phyloP scores from a whole-genome alignment of 352 stramenopile genomes.

The Phytopythium vexans region DNA sequence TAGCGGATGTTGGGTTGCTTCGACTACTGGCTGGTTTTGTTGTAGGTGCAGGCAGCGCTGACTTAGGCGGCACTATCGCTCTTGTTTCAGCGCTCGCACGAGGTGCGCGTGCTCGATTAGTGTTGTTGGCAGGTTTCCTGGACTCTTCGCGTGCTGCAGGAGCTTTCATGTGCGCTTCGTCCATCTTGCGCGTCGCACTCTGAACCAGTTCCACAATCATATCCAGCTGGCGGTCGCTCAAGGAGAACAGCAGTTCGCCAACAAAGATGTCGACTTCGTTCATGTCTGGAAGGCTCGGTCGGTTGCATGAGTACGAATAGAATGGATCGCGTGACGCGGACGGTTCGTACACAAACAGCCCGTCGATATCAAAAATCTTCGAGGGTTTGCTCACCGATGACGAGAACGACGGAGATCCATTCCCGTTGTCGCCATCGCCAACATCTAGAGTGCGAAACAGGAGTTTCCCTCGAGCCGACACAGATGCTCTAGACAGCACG shows the following conservation, averaged over 20 bases:
- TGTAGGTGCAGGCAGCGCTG: no score
- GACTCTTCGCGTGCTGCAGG: not conserved
- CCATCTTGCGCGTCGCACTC: constrained; percentile 29
- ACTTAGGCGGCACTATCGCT: no score
- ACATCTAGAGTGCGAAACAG: constrained; percentile 34
- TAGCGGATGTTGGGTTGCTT: constrained; percentile 2
- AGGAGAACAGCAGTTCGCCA: constrained; percentile 63
- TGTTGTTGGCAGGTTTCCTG: not conserved
- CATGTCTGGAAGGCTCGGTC: constrained; percentile 34
- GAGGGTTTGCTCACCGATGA: constrained; percentile 5
- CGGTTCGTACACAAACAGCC: constrained; percentile 32
- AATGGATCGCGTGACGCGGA: constrained; percentile 64
- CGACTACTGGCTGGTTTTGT: not conserved
- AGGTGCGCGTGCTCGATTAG: no score
- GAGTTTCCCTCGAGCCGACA: constrained; percentile 55
- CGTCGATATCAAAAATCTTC: constrained; percentile 32
- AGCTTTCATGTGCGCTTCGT: constrained; percentile 9
- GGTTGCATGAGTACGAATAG: constrained; percentile 60
- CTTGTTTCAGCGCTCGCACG: no score
- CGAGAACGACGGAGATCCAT: not conserved
- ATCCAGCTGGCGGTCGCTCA: constrained; percentile 77
- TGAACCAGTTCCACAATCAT: constrained; percentile 75
- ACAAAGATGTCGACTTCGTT: constrained; percentile 75
- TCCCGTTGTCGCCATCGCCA: constrained; percentile 2
- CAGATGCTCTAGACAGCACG: constrained; percentile 64